A percentile compares a stretch with the other conserved stretches of the same genome.
phyloP scores from a whole-genome alignment of 2,329 filamentous ascomycete genomes.

The Diaporthe destruens region DNA sequence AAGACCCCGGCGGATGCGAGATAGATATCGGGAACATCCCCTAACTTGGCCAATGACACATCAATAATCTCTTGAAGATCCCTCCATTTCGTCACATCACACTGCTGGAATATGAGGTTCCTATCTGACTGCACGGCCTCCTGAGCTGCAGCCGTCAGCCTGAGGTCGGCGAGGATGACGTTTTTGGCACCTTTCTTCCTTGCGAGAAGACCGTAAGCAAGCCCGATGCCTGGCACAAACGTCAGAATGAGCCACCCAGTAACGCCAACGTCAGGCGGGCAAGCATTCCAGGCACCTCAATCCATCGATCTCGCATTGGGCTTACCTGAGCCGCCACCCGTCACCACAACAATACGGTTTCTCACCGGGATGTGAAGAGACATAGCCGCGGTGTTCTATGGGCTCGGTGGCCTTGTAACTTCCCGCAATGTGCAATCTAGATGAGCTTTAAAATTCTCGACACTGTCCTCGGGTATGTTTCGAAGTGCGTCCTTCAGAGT shows the following conservation, averaged over 20 bases:
- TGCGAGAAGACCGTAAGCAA: constrained; percentile 12
- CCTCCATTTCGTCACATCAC: constrained; percentile 26
- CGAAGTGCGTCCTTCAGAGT: no score
- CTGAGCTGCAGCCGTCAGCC: constrained; percentile 1
- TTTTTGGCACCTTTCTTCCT: constrained; percentile 6
- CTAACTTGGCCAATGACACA: neutral
- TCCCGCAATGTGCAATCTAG: no score
- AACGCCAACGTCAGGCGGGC: neutral
- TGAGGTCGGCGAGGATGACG: constrained; percentile 22
- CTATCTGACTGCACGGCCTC: neutral
- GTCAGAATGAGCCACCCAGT: neutral
- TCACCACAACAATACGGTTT: constrained; percentile 8
- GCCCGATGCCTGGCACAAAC: constrained; percentile 12
- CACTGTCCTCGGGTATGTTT: no score
- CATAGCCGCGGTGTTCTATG: neutral
- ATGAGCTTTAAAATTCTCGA: no score
- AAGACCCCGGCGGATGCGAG: constrained; percentile 23
- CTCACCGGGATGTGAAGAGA: neutral
- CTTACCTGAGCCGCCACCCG: constrained; percentile 24
- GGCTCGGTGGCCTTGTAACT: no score
- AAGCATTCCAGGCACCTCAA: neutral
- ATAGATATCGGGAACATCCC: constrained; percentile 18
- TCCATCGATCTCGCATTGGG: neutral
- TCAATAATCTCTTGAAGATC: constrained; percentile 14
- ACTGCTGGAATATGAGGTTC: constrained; percentile 1